Evolutionary conservation across 169 alveolate genomes (phyloP), one percentile per base, ranked within the genome.

Genomic region (Plasmodium gallinaceum): DNA sequence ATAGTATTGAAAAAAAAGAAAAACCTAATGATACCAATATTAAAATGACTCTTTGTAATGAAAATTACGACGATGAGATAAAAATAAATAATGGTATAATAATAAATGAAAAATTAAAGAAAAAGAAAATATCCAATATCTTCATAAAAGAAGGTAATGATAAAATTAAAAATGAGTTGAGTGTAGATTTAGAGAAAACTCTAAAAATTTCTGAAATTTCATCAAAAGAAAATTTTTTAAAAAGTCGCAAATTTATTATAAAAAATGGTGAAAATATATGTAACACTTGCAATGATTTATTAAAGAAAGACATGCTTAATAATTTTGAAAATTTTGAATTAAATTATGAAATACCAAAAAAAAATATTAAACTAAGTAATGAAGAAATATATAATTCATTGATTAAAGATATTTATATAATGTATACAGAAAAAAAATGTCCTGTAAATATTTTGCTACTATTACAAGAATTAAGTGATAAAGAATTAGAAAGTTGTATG

Each of bases 401-500:
- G 24, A 78, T 78, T 22, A 78, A 65, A 32, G 89, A 78, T 51
- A 58, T 78, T 16, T 58, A 78, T 52, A 60, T 52, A 20, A 65
- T 78, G 89, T 65, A 65, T 45, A 58, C 61, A 51, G 89, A 78
- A 78, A 51, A 78, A 9, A 78, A 78, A 54, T 78, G 89, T 14
- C 89, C 89, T 8, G 6, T 78, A 51, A 78, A 78, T 78, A 52
- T 78, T 22, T 45, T 78, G 16, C 51, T 78, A 64, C 43, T 78
- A 20, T 10, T 78, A 46, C 89, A 78, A 51, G 89, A 78, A 69
- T 46, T 78, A 26, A 64, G 61, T 22, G 89, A 78, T 64, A 78
- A 78, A 58, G 89, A 78, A 37, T 20, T 78, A 26, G 78, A 78
- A 51, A 65, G 20, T 9, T 64, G 57, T 32, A 51, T 65, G 70